Evolutionary conservation across 805 yeast genomes (phyloP).

Genomic region (Pichia paraexigua): DNA sequence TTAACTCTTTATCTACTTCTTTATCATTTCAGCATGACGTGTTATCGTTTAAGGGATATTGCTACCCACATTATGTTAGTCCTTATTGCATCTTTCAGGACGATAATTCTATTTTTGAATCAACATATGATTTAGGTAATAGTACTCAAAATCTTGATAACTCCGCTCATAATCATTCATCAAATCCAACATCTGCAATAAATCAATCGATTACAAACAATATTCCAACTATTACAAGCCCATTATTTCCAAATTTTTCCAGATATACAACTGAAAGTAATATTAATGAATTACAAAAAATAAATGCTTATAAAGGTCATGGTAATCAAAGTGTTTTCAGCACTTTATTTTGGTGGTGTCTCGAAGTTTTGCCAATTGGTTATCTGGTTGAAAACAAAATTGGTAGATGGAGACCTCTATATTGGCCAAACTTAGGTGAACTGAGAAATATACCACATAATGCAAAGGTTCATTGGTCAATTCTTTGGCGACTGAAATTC

Average conservation of each 20-base stretch:
- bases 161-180: too few species aligned
- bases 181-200: neutral
- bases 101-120: neutral
- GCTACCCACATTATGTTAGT: conserved; percentile 2
- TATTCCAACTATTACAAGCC: neutral
- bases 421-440: conserved; percentile 51
- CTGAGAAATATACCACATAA: conserved; percentile 40
- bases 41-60: conserved; percentile 25
- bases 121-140: neutral
- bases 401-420: conserved; percentile 44
- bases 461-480: conserved; percentile 52
- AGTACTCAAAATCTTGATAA: neutral
- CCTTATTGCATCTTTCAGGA: neutral
- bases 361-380: conserved; percentile 55
- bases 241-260: conserved; percentile 8
- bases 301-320: conserved; percentile 30
- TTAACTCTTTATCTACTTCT: conserved; percentile 34
- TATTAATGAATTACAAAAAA: conserved; percentile 18
- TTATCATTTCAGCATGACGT: conserved; percentile 47
- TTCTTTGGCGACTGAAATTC: conserved; percentile 45
- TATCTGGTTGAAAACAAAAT: conserved; percentile 38
- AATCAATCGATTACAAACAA: neutral
- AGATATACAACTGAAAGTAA: conserved; percentile 8
- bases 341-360: conserved; percentile 49
- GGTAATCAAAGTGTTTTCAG: conserved; percentile 26